Percentiles rank a stretch among this genome's conserved stretches.
phyloP scores from a whole-genome alignment of 257 asterid species.

The Cynanchum wilfordii region DNA sequence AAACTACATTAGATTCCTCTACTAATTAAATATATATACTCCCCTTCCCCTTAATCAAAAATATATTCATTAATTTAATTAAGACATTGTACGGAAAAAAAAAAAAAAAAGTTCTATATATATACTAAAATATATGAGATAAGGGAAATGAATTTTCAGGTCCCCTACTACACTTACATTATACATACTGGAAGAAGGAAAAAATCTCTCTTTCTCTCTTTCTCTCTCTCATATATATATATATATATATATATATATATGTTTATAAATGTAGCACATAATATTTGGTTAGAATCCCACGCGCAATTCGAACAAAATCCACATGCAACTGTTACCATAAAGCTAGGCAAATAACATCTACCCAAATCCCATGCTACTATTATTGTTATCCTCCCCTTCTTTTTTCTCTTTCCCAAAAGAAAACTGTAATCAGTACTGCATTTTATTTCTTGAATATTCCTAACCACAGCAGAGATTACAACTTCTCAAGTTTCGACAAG shows the following conservation, averaged over 20 bases:
- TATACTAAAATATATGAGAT: background rate
- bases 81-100: no score
- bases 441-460: background rate
- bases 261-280: background rate
- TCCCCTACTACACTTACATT: no score
- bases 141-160: background rate
- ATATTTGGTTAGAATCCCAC: background rate
- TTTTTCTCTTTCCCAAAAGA: background rate
- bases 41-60: no score
- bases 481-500: background rate
- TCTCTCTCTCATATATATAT: background rate
- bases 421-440: background rate
- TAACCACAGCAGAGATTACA: background rate
- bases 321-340: constrained; percentile 11
- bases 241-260: no score
- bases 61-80: no score
- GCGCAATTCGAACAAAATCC: constrained; percentile 4
- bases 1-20: background rate
- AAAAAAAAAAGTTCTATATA: no score
- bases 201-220: background rate
- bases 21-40: no score
- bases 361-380: constrained; percentile 5
- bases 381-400: background rate
- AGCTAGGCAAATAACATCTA: constrained; percentile 3
- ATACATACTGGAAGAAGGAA: background rate